A percentile compares a stretch with the other conserved stretches of the same genome.
Conservation (phyloP, 2,329 filamentous ascomycete genomes). For the Fusarium brevicatenulatum region DNA sequence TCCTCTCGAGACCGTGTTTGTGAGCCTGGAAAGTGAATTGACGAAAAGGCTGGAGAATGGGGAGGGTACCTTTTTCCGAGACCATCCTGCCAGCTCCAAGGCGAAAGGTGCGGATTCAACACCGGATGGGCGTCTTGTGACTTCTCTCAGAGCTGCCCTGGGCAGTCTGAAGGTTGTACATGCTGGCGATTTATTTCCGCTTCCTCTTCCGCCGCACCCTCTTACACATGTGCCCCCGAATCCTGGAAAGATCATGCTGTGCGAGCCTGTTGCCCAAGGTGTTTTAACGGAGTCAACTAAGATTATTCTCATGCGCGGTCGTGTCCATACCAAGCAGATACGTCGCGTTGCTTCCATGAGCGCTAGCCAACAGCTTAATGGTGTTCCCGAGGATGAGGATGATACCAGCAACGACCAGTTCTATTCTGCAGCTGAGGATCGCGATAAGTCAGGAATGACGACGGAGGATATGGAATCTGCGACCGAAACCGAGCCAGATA, state of each 20-base stretch:
- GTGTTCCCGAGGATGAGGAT: constrained; percentile 72
- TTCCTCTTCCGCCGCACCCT: constrained; percentile 85
- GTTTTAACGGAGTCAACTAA: constrained; percentile 80
- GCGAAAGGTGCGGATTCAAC: constrained; percentile 52
- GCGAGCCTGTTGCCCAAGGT: constrained; percentile 93
- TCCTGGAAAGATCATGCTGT: constrained; percentile 89
- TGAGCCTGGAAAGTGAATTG: constrained; percentile 84
- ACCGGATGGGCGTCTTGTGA: constrained; percentile 68
- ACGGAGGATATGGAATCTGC: constrained; percentile 68
- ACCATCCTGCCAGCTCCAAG: constrained; percentile 59
- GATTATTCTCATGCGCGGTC: constrained; percentile 79
- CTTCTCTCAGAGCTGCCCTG: constrained; percentile 79
- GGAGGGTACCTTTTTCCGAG: constrained; percentile 81
- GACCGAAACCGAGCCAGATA: constrained; percentile 71
- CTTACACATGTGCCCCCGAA: constrained; percentile 86
- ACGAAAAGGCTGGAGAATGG: constrained; percentile 83
- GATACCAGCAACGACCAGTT: constrained; percentile 92
- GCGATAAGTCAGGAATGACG: constrained; percentile 66
- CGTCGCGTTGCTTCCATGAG: constrained; percentile 60
- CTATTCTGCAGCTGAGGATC: constrained; percentile 89
- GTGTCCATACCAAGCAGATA: constrained; percentile 63
- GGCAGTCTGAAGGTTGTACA: constrained; percentile 81
- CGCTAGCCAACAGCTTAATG: constrained; percentile 59
- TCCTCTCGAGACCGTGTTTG: constrained; percentile 84
- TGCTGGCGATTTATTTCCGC: constrained; percentile 78